phyloP scores from a whole-genome alignment of 2,329 filamentous ascomycete species.

The Fusarium sp. region DNA sequence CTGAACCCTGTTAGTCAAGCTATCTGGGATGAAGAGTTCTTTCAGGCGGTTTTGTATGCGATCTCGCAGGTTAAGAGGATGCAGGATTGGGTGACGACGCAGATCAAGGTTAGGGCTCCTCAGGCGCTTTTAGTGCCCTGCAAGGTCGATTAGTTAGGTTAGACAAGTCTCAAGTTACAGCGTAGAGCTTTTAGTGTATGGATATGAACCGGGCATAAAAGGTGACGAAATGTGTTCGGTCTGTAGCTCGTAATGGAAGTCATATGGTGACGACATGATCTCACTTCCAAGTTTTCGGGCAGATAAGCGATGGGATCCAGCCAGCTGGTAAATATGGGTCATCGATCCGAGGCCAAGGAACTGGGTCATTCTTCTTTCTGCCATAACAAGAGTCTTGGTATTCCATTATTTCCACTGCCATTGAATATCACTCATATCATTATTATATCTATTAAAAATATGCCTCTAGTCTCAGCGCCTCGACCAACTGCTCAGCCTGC shows the following conservation, averaged over 20 bases:
- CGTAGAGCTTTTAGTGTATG: too few relatives aligned
- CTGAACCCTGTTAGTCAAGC: background rate
- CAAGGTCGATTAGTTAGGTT: background rate
- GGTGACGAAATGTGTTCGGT: too few relatives aligned
- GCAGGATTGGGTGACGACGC: background rate
- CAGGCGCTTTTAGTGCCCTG: background rate
- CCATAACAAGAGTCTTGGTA: background rate
- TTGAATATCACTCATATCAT: too few relatives aligned
- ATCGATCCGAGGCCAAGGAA: background rate
- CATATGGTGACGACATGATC: conserved; percentile 5
- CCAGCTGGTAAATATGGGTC: background rate
- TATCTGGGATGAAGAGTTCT: background rate
- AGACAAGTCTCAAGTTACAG: too few relatives aligned
- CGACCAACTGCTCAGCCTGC: too few relatives aligned
- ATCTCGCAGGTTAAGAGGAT: conserved; percentile 2
- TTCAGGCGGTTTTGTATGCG: background rate
- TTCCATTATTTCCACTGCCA: too few relatives aligned
- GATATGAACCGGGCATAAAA: too few relatives aligned
- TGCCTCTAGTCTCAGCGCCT: too few relatives aligned
- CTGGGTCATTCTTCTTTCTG: background rate
- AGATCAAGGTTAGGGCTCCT: background rate
- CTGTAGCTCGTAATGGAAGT: too few relatives aligned
- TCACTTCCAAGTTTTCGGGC: background rate
- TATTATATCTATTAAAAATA: too few relatives aligned
- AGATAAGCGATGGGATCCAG: background rate